These are phyloP conservation scores for Lentinula sp. DNA, from an alignment of 768 basidiomycete species.

Conservation along the genomic window DNA sequence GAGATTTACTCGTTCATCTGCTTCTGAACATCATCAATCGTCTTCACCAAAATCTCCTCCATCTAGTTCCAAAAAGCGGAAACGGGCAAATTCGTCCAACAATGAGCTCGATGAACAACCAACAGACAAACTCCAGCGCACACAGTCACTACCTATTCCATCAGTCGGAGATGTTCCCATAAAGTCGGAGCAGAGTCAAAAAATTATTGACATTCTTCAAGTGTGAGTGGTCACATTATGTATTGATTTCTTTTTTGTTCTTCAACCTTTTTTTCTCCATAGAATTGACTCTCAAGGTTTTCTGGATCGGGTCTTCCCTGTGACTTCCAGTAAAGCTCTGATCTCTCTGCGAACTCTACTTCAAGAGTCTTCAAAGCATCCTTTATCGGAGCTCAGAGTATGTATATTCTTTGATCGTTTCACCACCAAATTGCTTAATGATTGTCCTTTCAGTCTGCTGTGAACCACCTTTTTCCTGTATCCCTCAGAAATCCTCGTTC, in stretches of 20 bases:
- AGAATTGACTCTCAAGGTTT: constrained; percentile 72
- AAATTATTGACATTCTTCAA: constrained; percentile 50
- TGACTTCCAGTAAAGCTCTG: constrained; percentile 35
- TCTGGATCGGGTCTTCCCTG: constrained; percentile 73
- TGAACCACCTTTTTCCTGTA: constrained; percentile 62
- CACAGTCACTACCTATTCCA: constrained; percentile 20
- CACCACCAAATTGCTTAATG: constrained; percentile 11
- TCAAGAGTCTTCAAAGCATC: constrained; percentile 43
- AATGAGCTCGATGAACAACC: constrained; percentile 39
- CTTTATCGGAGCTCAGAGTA: constrained; percentile 53
- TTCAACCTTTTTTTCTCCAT: constrained; percentile 8
- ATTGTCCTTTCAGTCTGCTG: constrained; percentile 41
- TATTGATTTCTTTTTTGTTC: not conserved
- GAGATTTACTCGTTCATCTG: constrained; percentile 68
- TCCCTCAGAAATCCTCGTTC: constrained; percentile 57
- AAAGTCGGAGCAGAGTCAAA: constrained; percentile 34
- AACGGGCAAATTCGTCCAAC: constrained; percentile 39
- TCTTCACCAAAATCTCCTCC: constrained; percentile 19
- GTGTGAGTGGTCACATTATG: constrained; percentile 27
- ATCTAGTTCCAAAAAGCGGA: constrained; percentile 54
- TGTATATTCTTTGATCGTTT: constrained; percentile 17
- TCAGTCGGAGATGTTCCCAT: constrained; percentile 45
- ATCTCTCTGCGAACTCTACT: constrained; percentile 55
- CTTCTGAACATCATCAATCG: constrained; percentile 21
- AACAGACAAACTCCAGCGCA: constrained; percentile 43